Evolutionary conservation across 139 green algal genomes (phyloP).

Genomic region (Micromonas pusilla): DNA sequence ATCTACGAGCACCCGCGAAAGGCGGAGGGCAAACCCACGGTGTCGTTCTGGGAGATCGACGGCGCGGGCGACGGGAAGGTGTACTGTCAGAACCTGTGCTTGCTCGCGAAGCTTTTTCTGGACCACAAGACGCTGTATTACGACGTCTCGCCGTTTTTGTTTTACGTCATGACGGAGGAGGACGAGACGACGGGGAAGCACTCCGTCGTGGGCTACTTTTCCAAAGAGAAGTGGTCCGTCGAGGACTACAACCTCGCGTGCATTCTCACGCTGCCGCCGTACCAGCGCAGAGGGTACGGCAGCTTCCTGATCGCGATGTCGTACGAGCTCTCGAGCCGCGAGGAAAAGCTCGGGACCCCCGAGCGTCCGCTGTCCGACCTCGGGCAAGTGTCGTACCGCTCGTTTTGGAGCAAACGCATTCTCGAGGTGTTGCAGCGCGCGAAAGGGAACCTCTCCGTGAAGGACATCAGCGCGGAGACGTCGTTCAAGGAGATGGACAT

Average conservation of each 20-base stretch:
- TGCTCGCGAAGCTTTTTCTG: conserved; percentile 47
- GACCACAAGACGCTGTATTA: conserved; percentile 51
- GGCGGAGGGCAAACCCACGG: not conserved
- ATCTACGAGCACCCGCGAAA: conserved; percentile 57
- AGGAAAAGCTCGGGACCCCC: conserved; percentile 42
- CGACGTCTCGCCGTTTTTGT: conserved; percentile 45
- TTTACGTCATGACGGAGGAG: conserved; percentile 42
- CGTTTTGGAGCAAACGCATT: conserved; percentile 39
- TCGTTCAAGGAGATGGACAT: conserved; percentile 7
- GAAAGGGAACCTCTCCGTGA: conserved; percentile 17
- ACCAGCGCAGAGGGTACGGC: conserved; percentile 43
- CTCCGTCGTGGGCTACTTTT: conserved; percentile 38
- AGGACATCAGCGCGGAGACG: not conserved
- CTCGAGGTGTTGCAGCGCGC: conserved; percentile 37
- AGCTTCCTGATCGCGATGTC: conserved; percentile 42
- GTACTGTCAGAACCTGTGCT: conserved; percentile 56
- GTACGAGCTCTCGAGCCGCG: conserved; percentile 45
- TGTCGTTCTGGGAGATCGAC: conserved; percentile 68
- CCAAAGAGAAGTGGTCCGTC: conserved; percentile 37
- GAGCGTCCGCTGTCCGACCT: conserved; percentile 47
- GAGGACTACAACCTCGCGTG: conserved; percentile 43
- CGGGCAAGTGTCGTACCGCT: conserved; percentile 33
- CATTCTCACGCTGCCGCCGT: conserved; percentile 45
- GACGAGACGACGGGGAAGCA: conserved; percentile 25
- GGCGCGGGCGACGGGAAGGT: conserved; percentile 65